Base-by-base conservation (phyloP, 1,284 basidiomycete species). In the Hymenochaete sp. region DNA sequence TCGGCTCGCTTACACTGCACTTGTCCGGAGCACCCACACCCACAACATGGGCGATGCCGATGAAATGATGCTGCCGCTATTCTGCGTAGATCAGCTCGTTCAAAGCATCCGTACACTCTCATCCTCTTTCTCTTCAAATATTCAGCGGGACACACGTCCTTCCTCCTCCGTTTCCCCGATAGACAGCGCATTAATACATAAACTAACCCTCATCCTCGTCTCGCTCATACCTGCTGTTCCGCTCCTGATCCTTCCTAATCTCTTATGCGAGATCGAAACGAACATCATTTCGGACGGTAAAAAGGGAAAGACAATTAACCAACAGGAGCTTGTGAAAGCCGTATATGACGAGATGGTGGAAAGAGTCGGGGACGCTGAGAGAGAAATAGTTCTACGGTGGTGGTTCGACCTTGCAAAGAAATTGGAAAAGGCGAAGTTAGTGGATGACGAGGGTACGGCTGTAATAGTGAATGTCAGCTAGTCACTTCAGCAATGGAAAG, bases 361-460 rank as follows among this genome's bases (percentile, higher is more conserved):
- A 53, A 67, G 66, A 33, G 70, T 82, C 0, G 80, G 81, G 5
- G 80, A 84, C 58, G 62, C 63, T 43, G 80, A 82, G 65, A 83
- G 79, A 59, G 75, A 76, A 56, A 67, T 67, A 50, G 72, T 63
- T 27, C 68, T 85, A 59, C 60, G 59, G 28, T 86, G 82, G 83
- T 86, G 83, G 83, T 71, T 73, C 57, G 63, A 67, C 21, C 19
- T 33, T 32, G 18, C 46, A 14, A 38, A 24, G 24, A 33, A 45
- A 14, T 48, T 44, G 49, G 40, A 27, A 10, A 42, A 9, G 9
- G 14, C 10, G 10, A 31, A 9, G 28, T 9, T 9, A 10, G 14
- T 9, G 28, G 28, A 31, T 31, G 28, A 31, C 9, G 28, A 31
- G 14, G 28, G 14, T n/a, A n/a, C n/a, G n/a, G n/a, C n/a, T n/a